Evolutionary conservation across 345 rosid species (phyloP), one percentile per base, ranked within the genome.

Genomic region (Salix viminalis): DNA sequence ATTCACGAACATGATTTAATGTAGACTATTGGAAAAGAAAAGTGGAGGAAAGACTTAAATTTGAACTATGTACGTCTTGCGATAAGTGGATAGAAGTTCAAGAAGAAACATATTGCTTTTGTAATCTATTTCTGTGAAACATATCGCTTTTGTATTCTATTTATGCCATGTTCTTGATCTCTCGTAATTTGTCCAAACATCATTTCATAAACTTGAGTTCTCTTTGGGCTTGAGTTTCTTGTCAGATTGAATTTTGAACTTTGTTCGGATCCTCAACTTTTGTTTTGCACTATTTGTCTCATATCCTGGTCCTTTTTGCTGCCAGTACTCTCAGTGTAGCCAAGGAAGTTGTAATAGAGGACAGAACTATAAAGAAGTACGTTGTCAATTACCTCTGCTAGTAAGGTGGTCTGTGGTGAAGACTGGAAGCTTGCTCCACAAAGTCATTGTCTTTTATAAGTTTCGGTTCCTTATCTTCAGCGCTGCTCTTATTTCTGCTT

Each of bases 401-500:
- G 19, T 24, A n/a, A 58, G 50, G 39, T 58, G 52, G 39, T 56
- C 30, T 37, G 1, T 46, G 41, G 42, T 58, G 52, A 23, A 58
- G 67, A 58, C 36, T 23, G 34, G 75, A 72, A 13, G 64, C 64
- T n/a, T 54, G 28, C 48, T 36, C 7, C 19, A 8, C 62, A 6
- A 24, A 23, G 19, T 44, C 10, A 24, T 42, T 6, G n/a, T 23
- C 4, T 14, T 11, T 70, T 28, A 76, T 15, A 11, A 66, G 2
- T 15, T 39, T 13, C 4, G 9, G 18, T 32, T 14, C 44, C 6
- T 36, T 16, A 23, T 37, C 44, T 39, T 56, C n/a, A 23, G 21
- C 19, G 23, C 32, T 68, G 72, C 41, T 65, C 71, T 19, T 23
- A 24, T 54, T 36, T 69, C 41, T 74, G 58, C 68, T 72, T 76